Evolutionary conservation across 2,329 filamentous ascomycete species (phyloP).

Genomic region (Scedosporium minutisporum): DNA sequence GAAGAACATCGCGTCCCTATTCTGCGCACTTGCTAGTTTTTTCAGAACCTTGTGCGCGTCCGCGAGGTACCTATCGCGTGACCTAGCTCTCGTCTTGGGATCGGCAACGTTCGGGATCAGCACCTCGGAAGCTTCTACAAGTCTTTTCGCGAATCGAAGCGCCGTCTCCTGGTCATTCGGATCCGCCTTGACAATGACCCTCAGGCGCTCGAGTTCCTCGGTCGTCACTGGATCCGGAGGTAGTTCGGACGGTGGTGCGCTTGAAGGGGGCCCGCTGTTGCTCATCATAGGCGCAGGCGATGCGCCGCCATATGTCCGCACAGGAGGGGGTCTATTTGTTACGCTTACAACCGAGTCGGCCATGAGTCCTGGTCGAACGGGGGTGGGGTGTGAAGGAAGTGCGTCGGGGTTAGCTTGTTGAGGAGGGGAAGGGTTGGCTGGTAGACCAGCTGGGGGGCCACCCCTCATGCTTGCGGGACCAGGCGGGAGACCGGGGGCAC

Average conservation of each 20-base stretch:
- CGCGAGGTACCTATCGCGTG: slow-evolving; percentile 71
- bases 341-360: slow-evolving; percentile 46
- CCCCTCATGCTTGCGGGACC: background rate
- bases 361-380: slow-evolving; percentile 54
- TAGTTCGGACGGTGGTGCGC: slow-evolving; percentile 12
- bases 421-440: slow-evolving; percentile 15
- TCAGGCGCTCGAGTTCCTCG: slow-evolving; percentile 67
- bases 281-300: slow-evolving; percentile 3
- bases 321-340: slow-evolving; percentile 47
- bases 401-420: slow-evolving; percentile 30
- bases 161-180: slow-evolving; percentile 63
- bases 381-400: slow-evolving; percentile 52
- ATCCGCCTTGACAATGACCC: slow-evolving; percentile 58
- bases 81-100: slow-evolving; percentile 62
- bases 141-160: slow-evolving; percentile 67
- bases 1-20: slow-evolving; percentile 86
- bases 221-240: slow-evolving; percentile 53
- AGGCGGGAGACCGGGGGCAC: background rate
- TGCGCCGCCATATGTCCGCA: slow-evolving; percentile 39
- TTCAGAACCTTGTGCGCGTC: slow-evolving; percentile 89
- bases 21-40: slow-evolving; percentile 65
- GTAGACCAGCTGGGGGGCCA: background rate
- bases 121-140: slow-evolving; percentile 75
- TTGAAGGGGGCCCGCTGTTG: background rate
- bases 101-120: slow-evolving; percentile 57